phyloP scores from a whole-genome alignment of 176 grass and related monocot genomes.

The Typha latifolia region DNA sequence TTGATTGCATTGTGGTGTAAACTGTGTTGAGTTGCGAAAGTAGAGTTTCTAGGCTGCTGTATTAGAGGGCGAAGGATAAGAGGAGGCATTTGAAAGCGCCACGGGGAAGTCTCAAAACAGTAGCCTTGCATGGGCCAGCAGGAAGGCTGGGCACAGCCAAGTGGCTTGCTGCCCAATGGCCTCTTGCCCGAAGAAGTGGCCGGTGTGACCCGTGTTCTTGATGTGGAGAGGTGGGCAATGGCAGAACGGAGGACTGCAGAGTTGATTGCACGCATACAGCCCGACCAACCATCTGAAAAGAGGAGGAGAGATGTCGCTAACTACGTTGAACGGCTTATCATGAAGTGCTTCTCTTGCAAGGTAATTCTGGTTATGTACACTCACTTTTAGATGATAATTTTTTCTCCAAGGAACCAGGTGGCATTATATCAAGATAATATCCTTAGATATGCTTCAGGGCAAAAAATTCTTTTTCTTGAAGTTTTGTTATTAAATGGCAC shows the following conservation, averaged over 20 bases:
- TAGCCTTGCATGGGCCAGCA: conserved; percentile 14
- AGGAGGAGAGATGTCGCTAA: conserved; percentile 51
- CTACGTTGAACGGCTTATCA: conserved; percentile 68
- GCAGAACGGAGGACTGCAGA: conserved; percentile 57
- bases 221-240: conserved; percentile 46
- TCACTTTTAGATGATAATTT: neutral
- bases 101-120: neutral
- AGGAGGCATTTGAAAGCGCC: conserved; percentile 2
- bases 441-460: too few species aligned
- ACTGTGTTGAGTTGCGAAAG: neutral
- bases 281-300: conserved; percentile 52
- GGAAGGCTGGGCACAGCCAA: conserved; percentile 20
- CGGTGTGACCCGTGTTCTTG: conserved; percentile 42
- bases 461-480: too few species aligned
- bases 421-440: too few species aligned
- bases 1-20: neutral
- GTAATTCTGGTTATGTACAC: conserved; percentile 15
- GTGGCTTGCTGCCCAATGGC: conserved; percentile 59
- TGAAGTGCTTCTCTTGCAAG: conserved; percentile 62
- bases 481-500: too few species aligned
- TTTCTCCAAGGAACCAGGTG: too few species aligned
- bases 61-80: neutral
- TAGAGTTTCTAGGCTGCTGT: neutral
- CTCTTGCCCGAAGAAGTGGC: conserved; percentile 48
- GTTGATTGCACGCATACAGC: conserved; percentile 70